Base-by-base conservation (phyloP, 495 filamentous ascomycete species). In the Chaetomium cochliodes region DNA sequence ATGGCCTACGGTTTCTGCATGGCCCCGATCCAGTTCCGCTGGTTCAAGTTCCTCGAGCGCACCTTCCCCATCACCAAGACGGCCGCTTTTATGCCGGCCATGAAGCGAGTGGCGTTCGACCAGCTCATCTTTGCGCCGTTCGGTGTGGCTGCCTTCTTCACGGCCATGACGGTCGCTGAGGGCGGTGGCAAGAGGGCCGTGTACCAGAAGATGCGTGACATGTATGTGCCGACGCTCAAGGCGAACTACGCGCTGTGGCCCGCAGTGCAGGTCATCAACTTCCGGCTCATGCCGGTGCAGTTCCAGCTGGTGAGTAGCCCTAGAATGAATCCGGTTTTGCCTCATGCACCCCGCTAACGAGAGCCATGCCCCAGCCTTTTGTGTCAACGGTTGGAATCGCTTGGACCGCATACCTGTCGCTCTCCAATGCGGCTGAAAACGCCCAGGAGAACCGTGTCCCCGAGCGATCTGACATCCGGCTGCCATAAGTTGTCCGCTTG, bases 221-320 rank as follows among this genome's bases (percentile, higher is more conserved):
- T 97, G 69, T 99, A 97, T 74, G 70, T 96, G 67, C 92, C 94
- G 26, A 91, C 93, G 18, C 80, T 98, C 65, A 97, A 97, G 81
- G 96, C 96, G 55, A 98, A 98, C 75, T 99, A 88, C 69, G 85
- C 96, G 73, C 83, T 99, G 11, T 99, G 96, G 96, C 96, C 96
- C 22, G 86, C 88, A 6, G 96, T 98, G 28, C 96, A 99, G 79
- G 88, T 99, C 62, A 80, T 99, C 72, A 99, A 99, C 79, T 99
- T 99, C 79, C 84, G 96, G 25, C 77, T 97, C 62, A 90, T 98
- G 78, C 96, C 96, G 4, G 86, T 98, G 55, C 93, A 96, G 74
- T 97, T 96, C 74, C 96, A 98, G 77, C 88, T 99, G 75, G 94
- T 97, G 73, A 86, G 93, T 85, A 6, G n/a, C 0, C 16, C 37